Evolutionary conservation across 2,329 filamentous ascomycete species (phyloP).

Genomic region (Elsinoe ampelina): DNA sequence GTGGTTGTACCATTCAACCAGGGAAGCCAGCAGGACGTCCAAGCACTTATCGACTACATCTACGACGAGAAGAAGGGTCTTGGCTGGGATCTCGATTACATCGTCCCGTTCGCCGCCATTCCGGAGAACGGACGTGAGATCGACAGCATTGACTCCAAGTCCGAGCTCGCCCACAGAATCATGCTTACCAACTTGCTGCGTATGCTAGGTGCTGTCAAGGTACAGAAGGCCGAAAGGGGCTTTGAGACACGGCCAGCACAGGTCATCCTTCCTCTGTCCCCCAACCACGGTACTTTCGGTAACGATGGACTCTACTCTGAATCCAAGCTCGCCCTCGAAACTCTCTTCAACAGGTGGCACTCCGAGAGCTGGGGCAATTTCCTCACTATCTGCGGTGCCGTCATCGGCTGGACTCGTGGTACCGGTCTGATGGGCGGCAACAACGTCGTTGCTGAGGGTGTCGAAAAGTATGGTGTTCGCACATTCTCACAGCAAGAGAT

Average conservation of each 20-base stretch:
- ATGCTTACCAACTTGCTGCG: conserved; percentile 97
- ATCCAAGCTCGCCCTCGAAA: conserved; percentile 94
- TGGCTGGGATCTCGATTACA: conserved; percentile 94
- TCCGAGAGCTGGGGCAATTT: conserved; percentile 96
- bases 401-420: conserved; percentile 98
- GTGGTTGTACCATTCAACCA: conserved; percentile 99
- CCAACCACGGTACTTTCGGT: conserved; percentile 97
- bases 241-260: conserved; percentile 95
- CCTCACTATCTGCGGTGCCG: conserved; percentile 94
- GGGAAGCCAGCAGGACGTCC: conserved; percentile 94
- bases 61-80: conserved; percentile 94
- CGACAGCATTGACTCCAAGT: conserved; percentile 92
- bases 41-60: conserved; percentile 89
- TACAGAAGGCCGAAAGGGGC: conserved; percentile 75
- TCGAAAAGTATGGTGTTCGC: conserved; percentile 91
- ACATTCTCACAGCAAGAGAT: conserved; percentile 99
- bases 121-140: conserved; percentile 97
- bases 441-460: conserved; percentile 93
- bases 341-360: conserved; percentile 96
- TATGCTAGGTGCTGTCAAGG: conserved; percentile 81
- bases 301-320: conserved; percentile 97
- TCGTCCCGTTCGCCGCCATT: conserved; percentile 94
- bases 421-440: conserved; percentile 97
- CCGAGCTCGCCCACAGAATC: conserved; percentile 94
- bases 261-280: conserved; percentile 89